Conservation (phyloP, 1,284 basidiomycete species). For the Rhodotorula sp. region DNA sequence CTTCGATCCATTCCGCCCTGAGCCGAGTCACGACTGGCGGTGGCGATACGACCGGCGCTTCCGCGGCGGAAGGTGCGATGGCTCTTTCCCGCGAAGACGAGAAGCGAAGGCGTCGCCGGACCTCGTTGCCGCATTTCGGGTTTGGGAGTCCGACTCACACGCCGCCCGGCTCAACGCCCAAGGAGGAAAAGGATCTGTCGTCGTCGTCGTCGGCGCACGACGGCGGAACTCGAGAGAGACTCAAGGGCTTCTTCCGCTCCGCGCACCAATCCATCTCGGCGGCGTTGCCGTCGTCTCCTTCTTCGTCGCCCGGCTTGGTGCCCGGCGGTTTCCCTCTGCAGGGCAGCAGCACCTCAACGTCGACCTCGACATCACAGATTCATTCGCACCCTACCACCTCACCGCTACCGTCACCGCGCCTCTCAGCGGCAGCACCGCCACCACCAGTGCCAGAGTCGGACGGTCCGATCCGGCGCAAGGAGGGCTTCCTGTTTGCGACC, state of each 20-base stretch:
- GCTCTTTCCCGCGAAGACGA: background rate
- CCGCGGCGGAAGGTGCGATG: background rate
- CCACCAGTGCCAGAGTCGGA: background rate
- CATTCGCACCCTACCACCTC: background rate
- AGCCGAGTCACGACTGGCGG: background rate
- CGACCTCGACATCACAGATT: too few relatives aligned
- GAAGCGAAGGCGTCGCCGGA: conserved; percentile 10
- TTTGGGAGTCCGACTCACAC: background rate
- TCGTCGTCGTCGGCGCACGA: background rate
- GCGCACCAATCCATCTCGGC: conserved; percentile 19
- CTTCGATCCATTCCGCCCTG: conserved; percentile 5
- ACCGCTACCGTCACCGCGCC: background rate
- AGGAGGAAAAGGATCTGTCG: background rate
- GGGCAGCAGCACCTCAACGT: too few relatives aligned
- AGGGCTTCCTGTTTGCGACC: conserved; percentile 41
- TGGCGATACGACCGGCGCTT: background rate
- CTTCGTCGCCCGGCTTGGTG: background rate
- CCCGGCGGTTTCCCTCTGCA: too few relatives aligned
- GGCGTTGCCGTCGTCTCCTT: conserved; percentile 13
- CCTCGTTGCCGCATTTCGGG: conserved; percentile 22
- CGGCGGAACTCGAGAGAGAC: conserved; percentile 16
- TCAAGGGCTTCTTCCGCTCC: conserved; percentile 30
- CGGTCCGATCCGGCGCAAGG: conserved; percentile 21
- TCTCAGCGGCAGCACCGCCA: background rate
- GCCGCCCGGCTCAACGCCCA: background rate